Percentiles rank a stretch among this genome's conserved stretches.
These are phyloP conservation scores for Kurtzmaniella quercitrusa DNA, from an alignment of 1,139 yeast genomes.

Conservation along the genomic window DNA sequence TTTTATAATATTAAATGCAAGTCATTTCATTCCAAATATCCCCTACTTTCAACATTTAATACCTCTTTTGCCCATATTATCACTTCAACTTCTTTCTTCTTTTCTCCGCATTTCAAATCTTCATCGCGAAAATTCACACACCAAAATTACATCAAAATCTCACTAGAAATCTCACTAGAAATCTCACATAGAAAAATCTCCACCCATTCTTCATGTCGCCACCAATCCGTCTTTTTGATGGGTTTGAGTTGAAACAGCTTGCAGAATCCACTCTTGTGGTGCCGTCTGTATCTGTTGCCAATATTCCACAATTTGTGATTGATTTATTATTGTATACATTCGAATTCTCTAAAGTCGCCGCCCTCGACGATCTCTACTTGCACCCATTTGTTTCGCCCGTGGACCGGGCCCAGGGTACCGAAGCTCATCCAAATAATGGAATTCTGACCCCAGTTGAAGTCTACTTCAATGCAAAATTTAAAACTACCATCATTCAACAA, in stretches of 20 bases:
- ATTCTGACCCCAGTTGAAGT: constrained; percentile 63
- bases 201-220: neutral
- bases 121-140: too few relatives aligned
- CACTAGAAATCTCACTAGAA: too few relatives aligned
- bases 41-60: too few relatives aligned
- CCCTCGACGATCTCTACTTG: constrained; percentile 55
- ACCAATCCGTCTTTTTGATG: neutral
- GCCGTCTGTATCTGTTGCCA: constrained; percentile 84
- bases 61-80: too few relatives aligned
- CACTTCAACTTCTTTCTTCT: too few relatives aligned
- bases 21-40: too few relatives aligned
- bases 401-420: constrained; percentile 36
- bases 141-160: too few relatives aligned
- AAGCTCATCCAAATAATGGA: constrained; percentile 20
- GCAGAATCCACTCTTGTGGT: constrained; percentile 41
- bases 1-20: too few relatives aligned
- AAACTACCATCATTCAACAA: constrained; percentile 66
- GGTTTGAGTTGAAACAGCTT: neutral
- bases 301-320: constrained; percentile 78
- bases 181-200: neutral
- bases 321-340: constrained; percentile 71
- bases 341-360: constrained; percentile 46
- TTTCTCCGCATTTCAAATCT: too few relatives aligned
- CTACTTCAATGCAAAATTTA: constrained; percentile 33
- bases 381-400: constrained; percentile 85